Base-by-base conservation (phyloP, 2,329 filamentous ascomycete genomes). In the Didymella glomerata region DNA sequence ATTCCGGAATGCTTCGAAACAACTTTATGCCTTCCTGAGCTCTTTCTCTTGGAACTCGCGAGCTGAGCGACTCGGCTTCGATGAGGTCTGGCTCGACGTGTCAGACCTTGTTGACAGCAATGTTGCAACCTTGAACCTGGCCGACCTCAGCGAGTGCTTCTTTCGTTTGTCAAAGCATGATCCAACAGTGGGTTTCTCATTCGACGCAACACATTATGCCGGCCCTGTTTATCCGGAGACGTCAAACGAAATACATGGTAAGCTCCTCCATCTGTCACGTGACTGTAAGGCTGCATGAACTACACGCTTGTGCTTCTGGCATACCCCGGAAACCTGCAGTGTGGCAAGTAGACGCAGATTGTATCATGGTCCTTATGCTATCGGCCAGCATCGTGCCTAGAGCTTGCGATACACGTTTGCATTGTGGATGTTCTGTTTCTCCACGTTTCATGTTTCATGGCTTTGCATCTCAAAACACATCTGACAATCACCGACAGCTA, bases 41-140 rank as follows among this genome's bases (percentile, higher is more conserved):
- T 80, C 83, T 16, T 89, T 90, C 70, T 89, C 91, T 0, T 97
- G 93, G 93, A 91, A 88, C 62, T 82, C 82, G 32, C 90, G 87
- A 61, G 88, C 89, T 2, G 93, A 98, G 78, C 86, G 90, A 22
- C 80, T 98, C 27, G 94, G 95, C 0, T 92, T 98, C 64, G 95
- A 98, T 74, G 95, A 98, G 81, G 89, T 96, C 57, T 91, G 88
- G 71, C 77, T 91, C 78, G 92, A 98, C 71, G 90, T 94, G 42
- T 94, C 92, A 9, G 91, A 96, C 64, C 88, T 97, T 65, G 81
- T 98, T 54, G 85, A 90, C 42, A 96, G 93, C 80, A 98, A 97
- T 72, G 68, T 89, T 50, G 83, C 82, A 18, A 81, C 92, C 25
- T 77, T 97, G 45, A 96, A 94, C 72, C 77, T 67, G 20, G 81